phyloP scores from a whole-genome alignment of 2,329 filamentous ascomycete genomes.

The Pseudocercospora vitis region DNA sequence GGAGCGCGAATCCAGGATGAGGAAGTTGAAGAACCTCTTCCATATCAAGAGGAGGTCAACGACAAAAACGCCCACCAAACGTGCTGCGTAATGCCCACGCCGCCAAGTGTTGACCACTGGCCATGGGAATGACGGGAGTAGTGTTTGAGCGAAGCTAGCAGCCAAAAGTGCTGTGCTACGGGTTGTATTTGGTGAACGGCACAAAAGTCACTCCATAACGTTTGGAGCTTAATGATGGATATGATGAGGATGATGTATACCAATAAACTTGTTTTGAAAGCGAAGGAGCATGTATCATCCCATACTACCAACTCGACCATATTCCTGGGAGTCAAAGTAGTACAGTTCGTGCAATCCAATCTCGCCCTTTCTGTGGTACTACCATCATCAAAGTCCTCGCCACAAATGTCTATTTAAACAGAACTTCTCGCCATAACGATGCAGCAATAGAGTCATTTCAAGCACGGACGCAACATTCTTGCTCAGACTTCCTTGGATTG shows the following conservation, averaged over 20 bases:
- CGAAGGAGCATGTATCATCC: neutral
- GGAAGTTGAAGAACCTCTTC: constrained; percentile 39
- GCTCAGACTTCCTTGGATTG: constrained; percentile 3
- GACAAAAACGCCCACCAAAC: constrained; percentile 12
- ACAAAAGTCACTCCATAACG: neutral
- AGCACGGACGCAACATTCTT: no score
- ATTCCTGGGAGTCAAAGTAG: constrained; percentile 1
- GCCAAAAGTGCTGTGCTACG: no score
- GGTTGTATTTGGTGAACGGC: no score
- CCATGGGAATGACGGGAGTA: neutral
- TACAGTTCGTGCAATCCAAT: neutral
- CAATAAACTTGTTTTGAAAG: neutral
- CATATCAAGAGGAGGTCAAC: constrained; percentile 35
- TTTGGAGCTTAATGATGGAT: neutral
- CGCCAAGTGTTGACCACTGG: neutral
- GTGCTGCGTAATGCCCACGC: neutral
- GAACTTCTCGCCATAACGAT: constrained; percentile 1
- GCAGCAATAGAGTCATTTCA: neutral
- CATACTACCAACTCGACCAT: neutral
- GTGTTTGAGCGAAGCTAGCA: no score
- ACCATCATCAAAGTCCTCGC: no score
- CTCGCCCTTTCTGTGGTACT: neutral
- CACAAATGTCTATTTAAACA: no score
- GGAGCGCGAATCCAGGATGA: constrained; percentile 37
- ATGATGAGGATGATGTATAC: neutral